Conservation (phyloP, 164 flowering plant genomes). For the Piper longum region DNA sequence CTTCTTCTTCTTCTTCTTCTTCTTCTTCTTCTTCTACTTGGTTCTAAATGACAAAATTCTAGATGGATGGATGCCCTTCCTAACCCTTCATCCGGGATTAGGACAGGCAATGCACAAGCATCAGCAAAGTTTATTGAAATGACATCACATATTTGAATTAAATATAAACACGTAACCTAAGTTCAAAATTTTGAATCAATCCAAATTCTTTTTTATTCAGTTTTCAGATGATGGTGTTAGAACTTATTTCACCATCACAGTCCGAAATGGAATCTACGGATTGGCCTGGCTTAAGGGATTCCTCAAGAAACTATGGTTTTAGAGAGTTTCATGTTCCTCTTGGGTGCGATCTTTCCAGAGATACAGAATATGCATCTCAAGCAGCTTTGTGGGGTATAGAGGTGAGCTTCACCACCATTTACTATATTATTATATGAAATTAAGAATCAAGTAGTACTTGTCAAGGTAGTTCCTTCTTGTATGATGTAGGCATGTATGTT, state of each 20-base stretch:
- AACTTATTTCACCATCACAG: slow-evolving; percentile 49
- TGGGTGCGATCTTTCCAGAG: slow-evolving; percentile 63
- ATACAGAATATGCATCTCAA: slow-evolving; percentile 78
- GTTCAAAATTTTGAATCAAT: too few species aligned
- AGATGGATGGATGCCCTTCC: too few species aligned
- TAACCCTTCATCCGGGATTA: too few species aligned
- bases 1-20: too few species aligned
- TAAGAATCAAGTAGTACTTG: background rate
- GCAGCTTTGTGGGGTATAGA: slow-evolving; percentile 97
- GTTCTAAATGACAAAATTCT: too few species aligned
- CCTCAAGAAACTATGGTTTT: slow-evolving; percentile 26
- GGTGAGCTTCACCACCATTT: slow-evolving; percentile 32
- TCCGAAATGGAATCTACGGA: slow-evolving; percentile 22
- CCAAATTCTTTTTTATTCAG: slow-evolving; percentile 24
- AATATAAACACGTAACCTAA: too few species aligned
- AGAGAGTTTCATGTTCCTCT: slow-evolving; percentile 64
- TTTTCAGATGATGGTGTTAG: slow-evolving; percentile 65
- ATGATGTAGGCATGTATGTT: background rate
- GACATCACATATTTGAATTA: too few species aligned
- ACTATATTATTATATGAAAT: background rate
- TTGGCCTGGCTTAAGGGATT: slow-evolving; percentile 27
- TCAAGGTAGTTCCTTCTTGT: background rate
- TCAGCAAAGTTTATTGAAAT: too few species aligned
- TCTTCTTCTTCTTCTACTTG: too few species aligned
- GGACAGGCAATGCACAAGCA: too few species aligned